Conservation (phyloP, 2,329 filamentous ascomycete species). For the Aspergillus sp. region DNA sequence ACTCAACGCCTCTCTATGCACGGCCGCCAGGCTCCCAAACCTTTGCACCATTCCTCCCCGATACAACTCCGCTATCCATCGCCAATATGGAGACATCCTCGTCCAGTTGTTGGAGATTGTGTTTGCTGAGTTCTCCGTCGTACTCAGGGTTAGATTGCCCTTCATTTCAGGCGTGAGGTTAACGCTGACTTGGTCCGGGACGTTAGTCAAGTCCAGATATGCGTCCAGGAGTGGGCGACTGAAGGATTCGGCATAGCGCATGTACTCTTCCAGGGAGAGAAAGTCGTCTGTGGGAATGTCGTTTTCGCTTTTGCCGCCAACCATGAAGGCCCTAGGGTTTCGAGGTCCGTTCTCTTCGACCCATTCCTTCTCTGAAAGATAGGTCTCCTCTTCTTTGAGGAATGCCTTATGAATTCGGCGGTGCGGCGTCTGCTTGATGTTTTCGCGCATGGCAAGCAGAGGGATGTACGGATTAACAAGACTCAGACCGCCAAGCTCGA, state of each 20-base stretch:
- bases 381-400: conserved; percentile 53
- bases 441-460: conserved; percentile 49
- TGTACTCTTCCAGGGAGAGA: conserved; percentile 43
- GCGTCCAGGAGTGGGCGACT: conserved; percentile 30
- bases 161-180: conserved; percentile 28
- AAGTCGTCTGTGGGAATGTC: conserved; percentile 22
- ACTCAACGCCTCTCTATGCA: conserved; percentile 42
- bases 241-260: conserved; percentile 33
- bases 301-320: conserved; percentile 9
- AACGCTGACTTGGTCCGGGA: conserved; percentile 33
- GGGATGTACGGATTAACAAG: conserved; percentile 52
- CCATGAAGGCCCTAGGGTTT: not conserved
- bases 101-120: conserved; percentile 28
- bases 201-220: conserved; percentile 32
- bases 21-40: conserved; percentile 42
- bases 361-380: conserved; percentile 44
- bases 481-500: conserved; percentile 52
- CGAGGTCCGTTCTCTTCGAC: conserved; percentile 29
- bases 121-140: conserved; percentile 4
- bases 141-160: conserved; percentile 22
- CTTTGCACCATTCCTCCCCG: conserved; percentile 40
- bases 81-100: conserved; percentile 45
- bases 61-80: conserved; percentile 44
- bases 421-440: conserved; percentile 37
- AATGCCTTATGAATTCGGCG: conserved; percentile 33